Evolutionary conservation across 2,329 filamentous ascomycete species (phyloP).

Genomic region (Zymoseptoria passerinii): DNA sequence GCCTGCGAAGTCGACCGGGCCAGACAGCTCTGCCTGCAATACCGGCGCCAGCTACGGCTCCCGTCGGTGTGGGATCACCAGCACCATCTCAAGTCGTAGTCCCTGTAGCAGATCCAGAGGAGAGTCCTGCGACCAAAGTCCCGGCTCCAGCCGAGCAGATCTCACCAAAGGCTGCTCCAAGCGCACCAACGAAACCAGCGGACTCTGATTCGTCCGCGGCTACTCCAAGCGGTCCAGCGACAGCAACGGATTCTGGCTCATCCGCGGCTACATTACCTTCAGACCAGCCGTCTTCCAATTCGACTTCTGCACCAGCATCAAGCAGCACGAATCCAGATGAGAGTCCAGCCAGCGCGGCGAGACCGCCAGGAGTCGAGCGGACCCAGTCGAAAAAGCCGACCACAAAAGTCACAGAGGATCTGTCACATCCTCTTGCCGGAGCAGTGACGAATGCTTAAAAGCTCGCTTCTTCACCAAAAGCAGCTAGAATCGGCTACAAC

Average conservation of each 20-base stretch:
- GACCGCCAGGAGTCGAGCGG: conserved; percentile 1
- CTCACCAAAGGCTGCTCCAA: neutral
- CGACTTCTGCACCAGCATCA: neutral
- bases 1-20: conserved; percentile 14
- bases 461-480: no score
- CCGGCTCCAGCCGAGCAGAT: conserved; percentile 5
- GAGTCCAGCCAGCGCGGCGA: conserved; percentile 6
- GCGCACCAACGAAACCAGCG: neutral
- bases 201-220: neutral
- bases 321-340: conserved; percentile 7
- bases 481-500: no score
- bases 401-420: conserved; percentile 1
- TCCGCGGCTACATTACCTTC: neutral
- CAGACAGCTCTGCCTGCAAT: conserved; percentile 9
- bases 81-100: neutral
- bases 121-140: conserved; percentile 22
- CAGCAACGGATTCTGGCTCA: neutral
- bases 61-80: conserved; percentile 1
- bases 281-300: neutral
- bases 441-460: no score
- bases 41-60: conserved; percentile 6
- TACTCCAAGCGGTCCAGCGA: conserved; percentile 2
- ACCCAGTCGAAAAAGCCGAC: conserved; percentile 1
- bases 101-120: conserved; percentile 20
- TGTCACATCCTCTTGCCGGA: neutral